phyloP scores from a whole-genome alignment of 345 rosid species.

The Eucalyptus regnans region DNA sequence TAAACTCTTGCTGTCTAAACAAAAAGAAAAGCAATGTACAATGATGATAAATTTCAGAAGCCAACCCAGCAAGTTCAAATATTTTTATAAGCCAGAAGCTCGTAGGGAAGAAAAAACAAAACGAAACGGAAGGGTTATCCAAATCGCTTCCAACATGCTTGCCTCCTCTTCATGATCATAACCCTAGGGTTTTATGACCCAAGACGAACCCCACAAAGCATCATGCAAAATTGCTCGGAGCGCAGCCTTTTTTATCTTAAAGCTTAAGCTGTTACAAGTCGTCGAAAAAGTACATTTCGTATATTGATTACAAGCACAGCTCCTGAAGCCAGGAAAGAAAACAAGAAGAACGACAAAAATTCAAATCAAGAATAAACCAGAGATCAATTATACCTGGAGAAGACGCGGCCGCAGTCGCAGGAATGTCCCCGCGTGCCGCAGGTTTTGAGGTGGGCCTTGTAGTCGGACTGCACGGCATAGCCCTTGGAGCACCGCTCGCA shows the following conservation, averaged over 20 bases:
- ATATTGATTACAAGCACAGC: background rate
- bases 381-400: constrained; percentile 53
- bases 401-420: constrained; percentile 96
- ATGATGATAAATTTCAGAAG: background rate
- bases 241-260: background rate
- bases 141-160: background rate
- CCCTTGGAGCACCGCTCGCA: constrained; percentile 86
- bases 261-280: background rate
- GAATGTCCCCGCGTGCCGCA: constrained; percentile 97
- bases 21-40: background rate
- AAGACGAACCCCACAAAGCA: background rate
- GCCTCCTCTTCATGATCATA: background rate
- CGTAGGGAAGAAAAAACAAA: background rate
- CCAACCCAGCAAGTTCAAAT: background rate
- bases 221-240: background rate
- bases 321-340: background rate
- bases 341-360: background rate
- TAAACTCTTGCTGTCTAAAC: background rate
- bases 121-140: background rate
- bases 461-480: constrained; percentile 95
- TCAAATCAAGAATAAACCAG: background rate
- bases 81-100: background rate
- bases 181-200: background rate
- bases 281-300: background rate
- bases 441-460: constrained; percentile 93